Percentiles rank a stretch among this genome's conserved stretches.
Evolutionary conservation across 768 basidiomycete species (phyloP).

Genomic region (Gautieria morchelliformis): DNA sequence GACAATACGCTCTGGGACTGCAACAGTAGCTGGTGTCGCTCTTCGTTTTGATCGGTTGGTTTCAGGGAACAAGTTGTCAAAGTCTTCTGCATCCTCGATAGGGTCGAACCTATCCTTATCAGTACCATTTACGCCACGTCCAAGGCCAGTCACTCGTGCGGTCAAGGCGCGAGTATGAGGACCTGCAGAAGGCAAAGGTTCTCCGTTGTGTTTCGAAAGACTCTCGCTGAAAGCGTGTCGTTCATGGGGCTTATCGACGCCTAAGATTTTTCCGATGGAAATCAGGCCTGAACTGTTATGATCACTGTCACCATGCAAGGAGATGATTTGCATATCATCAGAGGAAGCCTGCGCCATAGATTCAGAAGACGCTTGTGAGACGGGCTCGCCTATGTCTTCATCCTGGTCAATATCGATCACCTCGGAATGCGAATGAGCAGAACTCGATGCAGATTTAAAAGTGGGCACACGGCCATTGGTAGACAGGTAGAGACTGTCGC

Average conservation of each 20-base stretch:
- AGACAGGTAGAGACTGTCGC: too few relatives aligned
- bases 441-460: not conserved
- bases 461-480: too few relatives aligned
- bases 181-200: not conserved
- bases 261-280: not conserved
- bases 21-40: not conserved
- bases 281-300: not conserved
- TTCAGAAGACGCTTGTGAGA: not conserved
- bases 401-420: conserved; percentile 6
- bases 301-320: not conserved
- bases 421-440: not conserved
- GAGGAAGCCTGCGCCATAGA: not conserved
- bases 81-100: conserved; percentile 5
- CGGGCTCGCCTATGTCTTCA: not conserved
- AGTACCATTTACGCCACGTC: not conserved
- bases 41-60: not conserved
- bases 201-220: too few relatives aligned
- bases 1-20: not conserved
- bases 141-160: not conserved
- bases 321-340: conserved; percentile 4
- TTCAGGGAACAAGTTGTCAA: not conserved
- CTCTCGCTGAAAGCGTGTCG: not conserved
- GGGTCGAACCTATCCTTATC: not conserved
- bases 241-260: not conserved
- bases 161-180: not conserved